phyloP scores from a whole-genome alignment of 164 flowering plant species.

The Tetrastigma voinierianum region DNA sequence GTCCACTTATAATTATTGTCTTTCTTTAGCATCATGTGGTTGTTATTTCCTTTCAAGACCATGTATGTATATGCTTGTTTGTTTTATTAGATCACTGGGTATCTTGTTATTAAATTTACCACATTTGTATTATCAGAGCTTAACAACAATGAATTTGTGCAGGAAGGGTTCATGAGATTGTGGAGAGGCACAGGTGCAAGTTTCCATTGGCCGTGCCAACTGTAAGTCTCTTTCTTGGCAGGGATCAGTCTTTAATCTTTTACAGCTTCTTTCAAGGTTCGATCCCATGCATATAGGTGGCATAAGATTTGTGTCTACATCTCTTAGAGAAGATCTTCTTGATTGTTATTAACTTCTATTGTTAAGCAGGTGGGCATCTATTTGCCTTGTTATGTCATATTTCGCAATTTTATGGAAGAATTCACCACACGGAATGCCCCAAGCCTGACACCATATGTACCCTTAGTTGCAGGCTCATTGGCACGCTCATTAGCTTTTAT shows the following conservation, averaged over 20 bases:
- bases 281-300: not conserved
- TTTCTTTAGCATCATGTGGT: too few relatives aligned
- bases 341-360: constrained; percentile 2
- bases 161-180: constrained; percentile 64
- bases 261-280: not conserved
- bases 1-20: too few relatives aligned
- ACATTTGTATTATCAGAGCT: constrained; percentile 1
- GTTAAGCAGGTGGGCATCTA: constrained; percentile 86
- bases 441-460: constrained; percentile 70
- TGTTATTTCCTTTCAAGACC: too few relatives aligned
- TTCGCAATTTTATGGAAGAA: constrained; percentile 71
- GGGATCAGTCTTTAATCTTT: not conserved
- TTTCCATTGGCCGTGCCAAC: constrained; percentile 67
- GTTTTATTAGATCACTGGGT: too few relatives aligned
- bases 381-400: constrained; percentile 87
- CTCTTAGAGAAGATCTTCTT: not conserved
- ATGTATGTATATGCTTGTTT: too few relatives aligned
- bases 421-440: constrained; percentile 57
- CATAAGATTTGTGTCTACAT: not conserved
- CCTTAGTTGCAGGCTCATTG: constrained; percentile 83
- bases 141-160: constrained; percentile 27
- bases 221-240: constrained; percentile 32
- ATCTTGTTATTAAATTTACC: too few relatives aligned
- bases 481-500: constrained; percentile 91
- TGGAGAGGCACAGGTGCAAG: constrained; percentile 85